phyloP scores from a whole-genome alignment of 176 grass and related monocot genomes.

The Aegilops sharonensis region DNA sequence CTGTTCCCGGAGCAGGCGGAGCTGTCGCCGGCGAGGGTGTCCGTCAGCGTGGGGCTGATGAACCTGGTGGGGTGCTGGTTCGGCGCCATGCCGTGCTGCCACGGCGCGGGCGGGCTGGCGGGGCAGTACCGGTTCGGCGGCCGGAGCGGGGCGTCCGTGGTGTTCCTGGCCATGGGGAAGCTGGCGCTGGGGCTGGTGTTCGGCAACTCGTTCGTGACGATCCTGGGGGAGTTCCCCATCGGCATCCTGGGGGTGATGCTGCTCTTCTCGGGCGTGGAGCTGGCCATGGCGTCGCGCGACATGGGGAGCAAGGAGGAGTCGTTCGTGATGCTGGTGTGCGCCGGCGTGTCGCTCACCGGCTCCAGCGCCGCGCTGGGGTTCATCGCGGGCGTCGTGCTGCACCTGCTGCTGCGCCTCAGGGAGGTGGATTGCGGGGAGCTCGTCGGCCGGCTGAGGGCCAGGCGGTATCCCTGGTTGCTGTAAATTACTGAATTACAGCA shows the following conservation, averaged over 20 bases:
- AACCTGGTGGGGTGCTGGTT: constrained; percentile 94
- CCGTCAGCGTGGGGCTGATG: constrained; percentile 80
- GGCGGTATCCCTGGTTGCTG: not conserved
- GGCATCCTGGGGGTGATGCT: constrained; percentile 85
- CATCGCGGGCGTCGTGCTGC: constrained; percentile 57
- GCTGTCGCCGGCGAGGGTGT: constrained; percentile 68
- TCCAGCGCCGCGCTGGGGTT: constrained; percentile 83
- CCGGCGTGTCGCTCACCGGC: constrained; percentile 72
- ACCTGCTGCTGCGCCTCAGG: constrained; percentile 56
- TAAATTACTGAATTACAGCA: not conserved
- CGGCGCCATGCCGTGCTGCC: constrained; percentile 93
- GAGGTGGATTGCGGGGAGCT: constrained; percentile 50
- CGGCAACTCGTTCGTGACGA: constrained; percentile 77
- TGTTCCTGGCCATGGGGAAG: constrained; percentile 74
- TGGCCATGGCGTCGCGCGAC: constrained; percentile 92
- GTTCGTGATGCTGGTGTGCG: constrained; percentile 82
- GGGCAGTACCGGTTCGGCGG: constrained; percentile 91
- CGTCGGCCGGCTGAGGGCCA: not conserved
- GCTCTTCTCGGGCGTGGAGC: constrained; percentile 87
- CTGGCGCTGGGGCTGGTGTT: constrained; percentile 62
- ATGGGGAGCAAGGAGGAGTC: constrained; percentile 86
- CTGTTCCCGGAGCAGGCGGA: constrained; percentile 67
- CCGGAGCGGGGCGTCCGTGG: constrained; percentile 79
- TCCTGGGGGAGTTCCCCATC: constrained; percentile 67
- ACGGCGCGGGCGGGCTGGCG: constrained; percentile 76